Percentiles rank a stretch among this genome's conserved stretches.
Evolutionary conservation across 306 rosid genomes (phyloP).

Genomic region (Arachis stenosperma): DNA sequence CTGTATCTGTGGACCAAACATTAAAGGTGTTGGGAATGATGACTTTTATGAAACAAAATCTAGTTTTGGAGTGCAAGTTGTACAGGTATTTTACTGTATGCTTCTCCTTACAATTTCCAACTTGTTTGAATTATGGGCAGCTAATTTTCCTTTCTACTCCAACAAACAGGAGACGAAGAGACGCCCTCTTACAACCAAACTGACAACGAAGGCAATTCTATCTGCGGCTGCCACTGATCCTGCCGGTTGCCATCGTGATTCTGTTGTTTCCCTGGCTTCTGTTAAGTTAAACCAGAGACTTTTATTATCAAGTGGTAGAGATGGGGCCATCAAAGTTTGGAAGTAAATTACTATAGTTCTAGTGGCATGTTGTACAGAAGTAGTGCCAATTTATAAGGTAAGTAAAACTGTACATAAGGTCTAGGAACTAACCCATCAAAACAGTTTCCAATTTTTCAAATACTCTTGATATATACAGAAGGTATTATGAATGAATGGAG

Average conservation of each 20-base stretch:
- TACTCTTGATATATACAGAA: slow-evolving; percentile 41
- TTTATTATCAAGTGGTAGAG: slow-evolving; percentile 85
- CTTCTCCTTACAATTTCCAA: slow-evolving; percentile 28
- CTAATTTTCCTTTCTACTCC: slow-evolving; percentile 31
- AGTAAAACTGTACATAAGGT: slow-evolving; percentile 50
- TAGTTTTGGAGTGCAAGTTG: slow-evolving; percentile 90
- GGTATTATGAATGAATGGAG: slow-evolving; percentile 26
- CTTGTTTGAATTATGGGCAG: slow-evolving; percentile 21
- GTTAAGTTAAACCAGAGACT: slow-evolving; percentile 94
- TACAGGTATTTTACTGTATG: slow-evolving; percentile 67
- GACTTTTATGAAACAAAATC: slow-evolving; percentile 78
- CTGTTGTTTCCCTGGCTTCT: slow-evolving; percentile 80
- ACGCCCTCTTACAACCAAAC: slow-evolving; percentile 69
- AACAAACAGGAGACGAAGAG: slow-evolving; percentile 77
- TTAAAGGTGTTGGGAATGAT: slow-evolving; percentile 75
- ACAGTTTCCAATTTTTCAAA: neutral
- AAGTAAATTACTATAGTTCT: slow-evolving; percentile 53
- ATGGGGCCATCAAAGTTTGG: slow-evolving; percentile 97
- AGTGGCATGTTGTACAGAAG: slow-evolving; percentile 53
- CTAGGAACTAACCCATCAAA: slow-evolving; percentile 36
- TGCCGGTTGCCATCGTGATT: slow-evolving; percentile 91
- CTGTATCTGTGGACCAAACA: slow-evolving; percentile 87
- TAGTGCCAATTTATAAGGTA: slow-evolving; percentile 40
- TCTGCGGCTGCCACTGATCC: slow-evolving; percentile 94
- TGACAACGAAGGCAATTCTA: slow-evolving; percentile 77